phyloP scores from a whole-genome alignment of 129 eudicot genomes.

The Centella asiatica region DNA sequence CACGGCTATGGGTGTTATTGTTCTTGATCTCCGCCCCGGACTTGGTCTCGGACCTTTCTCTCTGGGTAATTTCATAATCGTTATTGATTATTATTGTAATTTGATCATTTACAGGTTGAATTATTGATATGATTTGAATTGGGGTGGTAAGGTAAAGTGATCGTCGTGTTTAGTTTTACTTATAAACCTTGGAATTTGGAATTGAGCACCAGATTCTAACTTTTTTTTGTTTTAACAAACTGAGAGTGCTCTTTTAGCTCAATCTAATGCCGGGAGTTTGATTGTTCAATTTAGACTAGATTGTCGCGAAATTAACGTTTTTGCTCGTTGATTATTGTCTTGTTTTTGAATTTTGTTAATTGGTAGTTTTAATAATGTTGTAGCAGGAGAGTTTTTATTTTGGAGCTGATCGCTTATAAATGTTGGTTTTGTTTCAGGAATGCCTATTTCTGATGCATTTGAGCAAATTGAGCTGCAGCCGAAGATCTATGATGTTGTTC shows the following conservation, averaged over 20 bases:
- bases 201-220: no score
- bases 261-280: no score
- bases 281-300: no score
- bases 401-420: background rate
- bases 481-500: conserved; percentile 83
- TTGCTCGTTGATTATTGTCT: background rate
- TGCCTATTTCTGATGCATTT: conserved; percentile 97
- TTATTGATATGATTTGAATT: background rate
- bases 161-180: background rate
- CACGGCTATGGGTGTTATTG: conserved; percentile 85
- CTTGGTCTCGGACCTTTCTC: conserved; percentile 83
- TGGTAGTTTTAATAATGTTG: background rate
- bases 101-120: background rate
- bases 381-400: background rate
- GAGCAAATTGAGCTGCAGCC: conserved; percentile 93
- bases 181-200: no score
- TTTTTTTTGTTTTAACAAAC: no score
- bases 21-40: conserved; percentile 91
- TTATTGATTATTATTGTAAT: background rate
- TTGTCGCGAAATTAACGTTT: no score
- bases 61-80: conserved; percentile 36
- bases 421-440: conserved; percentile 49
- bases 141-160: background rate
- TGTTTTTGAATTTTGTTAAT: background rate
- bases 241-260: no score